Evolutionary conservation across 2,329 filamentous ascomycete species (phyloP), one percentile per base, ranked within the genome.

Genomic region (Myrmaecium sp.): DNA sequence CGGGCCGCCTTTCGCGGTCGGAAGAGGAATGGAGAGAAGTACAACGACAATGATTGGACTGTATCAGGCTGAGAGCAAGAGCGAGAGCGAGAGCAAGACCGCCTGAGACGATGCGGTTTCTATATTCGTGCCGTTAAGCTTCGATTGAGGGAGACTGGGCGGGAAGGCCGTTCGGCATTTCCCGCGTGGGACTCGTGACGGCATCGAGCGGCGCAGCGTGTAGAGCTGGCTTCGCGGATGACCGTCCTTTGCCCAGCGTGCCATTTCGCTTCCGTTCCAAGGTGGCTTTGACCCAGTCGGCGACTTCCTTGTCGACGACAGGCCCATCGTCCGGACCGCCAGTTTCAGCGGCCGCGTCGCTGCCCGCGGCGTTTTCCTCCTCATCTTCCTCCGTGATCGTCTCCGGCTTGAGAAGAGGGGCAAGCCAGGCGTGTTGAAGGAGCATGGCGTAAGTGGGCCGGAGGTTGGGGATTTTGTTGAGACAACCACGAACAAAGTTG

Each of bases 401-500:
- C n/a, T 71, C 64, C 2, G 80, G 80, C 38, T 83, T 78, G 35
- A 74, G 68, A 19, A 93, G 60, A 1, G 69, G 63, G 6, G 71
- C 65, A 4, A 98, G 64, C 89, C 89, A 98, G 15, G 80, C 72
- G 46, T 95, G 86, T 41, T 81, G 72, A 7, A 98, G 64, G 4
- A 98, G 67, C 63, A 81, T 83, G 27, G 76, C 71, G 47, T 98
- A 98, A 0, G 79, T 89, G n/a, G 84, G 86, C n/a, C 89, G 73
- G 32, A 91, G 69, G 39, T 80, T 79, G 6, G 89, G 81, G 13
- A 81, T 77, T 52, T 98, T 98, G 60, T 94, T 83, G 24, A 98
- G 63, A 49, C 89, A 95, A 23, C 75, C 75, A 20, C 68, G 65
- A 14, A 98, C 86, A 54, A 98, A 98, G 41, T 86, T 77, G 30